Evolutionary conservation across 208 protist genomes (phyloP).

Genomic region (Porcisia hertigi): DNA sequence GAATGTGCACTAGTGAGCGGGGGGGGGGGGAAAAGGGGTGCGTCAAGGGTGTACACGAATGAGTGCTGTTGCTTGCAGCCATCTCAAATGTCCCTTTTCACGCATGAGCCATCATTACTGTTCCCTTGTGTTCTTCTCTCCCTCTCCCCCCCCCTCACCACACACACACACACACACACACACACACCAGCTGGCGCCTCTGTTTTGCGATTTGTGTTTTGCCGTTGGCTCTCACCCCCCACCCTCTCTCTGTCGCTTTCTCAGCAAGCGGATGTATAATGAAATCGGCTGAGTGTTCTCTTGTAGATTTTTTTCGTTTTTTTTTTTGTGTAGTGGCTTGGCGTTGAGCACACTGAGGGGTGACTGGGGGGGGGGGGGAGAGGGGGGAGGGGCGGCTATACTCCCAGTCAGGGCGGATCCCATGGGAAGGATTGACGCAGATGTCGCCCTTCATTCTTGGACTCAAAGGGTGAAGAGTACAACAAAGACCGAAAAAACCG

Average conservation of each 20-base stretch:
- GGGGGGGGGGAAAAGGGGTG: not conserved
- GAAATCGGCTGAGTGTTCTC: too few species aligned
- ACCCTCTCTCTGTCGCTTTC: not conserved
- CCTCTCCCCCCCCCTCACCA: not conserved
- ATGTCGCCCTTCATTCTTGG: too few species aligned
- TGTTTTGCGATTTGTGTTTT: not conserved
- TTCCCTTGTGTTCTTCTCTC: not conserved
- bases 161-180: not conserved
- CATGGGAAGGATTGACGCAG: too few species aligned
- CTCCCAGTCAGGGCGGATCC: too few species aligned
- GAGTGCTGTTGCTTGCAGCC: not conserved
- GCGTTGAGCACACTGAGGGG: too few species aligned
- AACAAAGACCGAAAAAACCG: too few species aligned
- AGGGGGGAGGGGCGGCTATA: too few species aligned
- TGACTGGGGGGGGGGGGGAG: too few species aligned
- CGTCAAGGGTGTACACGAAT: not conserved
- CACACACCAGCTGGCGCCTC: not conserved
- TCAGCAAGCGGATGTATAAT: too few species aligned
- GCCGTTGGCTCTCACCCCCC: not conserved
- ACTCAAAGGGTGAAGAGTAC: too few species aligned
- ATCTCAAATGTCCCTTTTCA: not conserved
- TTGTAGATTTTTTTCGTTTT: too few species aligned
- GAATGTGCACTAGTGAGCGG: conserved; percentile 45
- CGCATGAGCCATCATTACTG: not conserved
- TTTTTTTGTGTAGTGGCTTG: not conserved